Percentiles rank a stretch among this genome's conserved stretches.
Evolutionary conservation across 176 grass and related monocot genomes (phyloP).

Genomic region (Triticum monococcum): DNA sequence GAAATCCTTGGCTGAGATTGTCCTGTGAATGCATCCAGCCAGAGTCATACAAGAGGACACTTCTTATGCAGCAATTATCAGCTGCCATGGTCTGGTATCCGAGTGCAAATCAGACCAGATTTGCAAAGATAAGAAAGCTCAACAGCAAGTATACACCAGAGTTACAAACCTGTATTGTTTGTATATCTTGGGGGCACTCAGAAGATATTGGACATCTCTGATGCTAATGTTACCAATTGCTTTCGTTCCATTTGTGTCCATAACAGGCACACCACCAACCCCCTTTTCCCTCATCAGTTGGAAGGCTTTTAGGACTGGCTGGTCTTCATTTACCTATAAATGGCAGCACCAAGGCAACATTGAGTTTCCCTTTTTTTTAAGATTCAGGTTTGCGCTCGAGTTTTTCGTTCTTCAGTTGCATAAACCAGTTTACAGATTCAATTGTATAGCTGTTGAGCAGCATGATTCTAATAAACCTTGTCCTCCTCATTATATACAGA

Average conservation of each 20-base stretch:
- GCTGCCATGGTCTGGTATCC: background rate
- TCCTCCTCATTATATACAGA: background rate
- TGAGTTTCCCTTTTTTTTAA: background rate
- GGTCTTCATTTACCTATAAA: constrained; percentile 81
- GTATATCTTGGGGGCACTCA: constrained; percentile 91
- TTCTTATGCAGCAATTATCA: background rate
- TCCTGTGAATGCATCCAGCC: constrained; percentile 44
- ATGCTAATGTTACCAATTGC: constrained; percentile 94
- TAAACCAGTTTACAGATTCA: background rate
- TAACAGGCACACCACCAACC: constrained; percentile 86
- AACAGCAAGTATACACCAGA: background rate
- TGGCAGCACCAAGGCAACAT: background rate
- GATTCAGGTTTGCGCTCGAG: background rate
- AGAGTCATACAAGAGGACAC: background rate
- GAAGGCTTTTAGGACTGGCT: constrained; percentile 92
- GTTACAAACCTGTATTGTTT: constrained; percentile 80
- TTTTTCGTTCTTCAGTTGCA: background rate
- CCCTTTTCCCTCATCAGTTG: constrained; percentile 88
- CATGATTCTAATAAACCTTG: background rate
- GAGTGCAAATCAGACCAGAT: too few species aligned
- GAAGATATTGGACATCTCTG: constrained; percentile 98
- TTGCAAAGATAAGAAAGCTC: background rate
- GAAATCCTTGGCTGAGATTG: constrained; percentile 82
- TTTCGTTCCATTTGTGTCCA: constrained; percentile 61
- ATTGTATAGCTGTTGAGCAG: background rate